Conservation (phyloP, 352 stramenopile genomes). For the Blastocystis sp. region DNA sequence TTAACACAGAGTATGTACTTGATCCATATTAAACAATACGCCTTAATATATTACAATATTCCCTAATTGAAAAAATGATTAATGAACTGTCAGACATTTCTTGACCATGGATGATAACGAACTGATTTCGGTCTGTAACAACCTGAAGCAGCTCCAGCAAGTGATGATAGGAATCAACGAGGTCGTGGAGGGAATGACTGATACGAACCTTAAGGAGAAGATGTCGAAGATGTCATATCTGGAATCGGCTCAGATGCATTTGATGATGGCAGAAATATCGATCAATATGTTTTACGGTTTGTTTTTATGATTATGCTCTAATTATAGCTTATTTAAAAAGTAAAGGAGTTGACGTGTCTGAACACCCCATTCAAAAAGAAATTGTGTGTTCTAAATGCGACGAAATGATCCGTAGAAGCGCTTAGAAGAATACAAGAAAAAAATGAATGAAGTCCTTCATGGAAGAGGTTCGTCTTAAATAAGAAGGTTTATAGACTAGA, state of each 20-base stretch:
- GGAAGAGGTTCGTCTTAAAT: slow-evolving; percentile 3
- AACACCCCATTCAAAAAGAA: slow-evolving; percentile 59
- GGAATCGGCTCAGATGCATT: slow-evolving; percentile 52
- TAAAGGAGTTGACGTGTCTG: slow-evolving; percentile 46
- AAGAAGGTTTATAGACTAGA: not conserved
- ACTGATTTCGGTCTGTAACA: slow-evolving; percentile 62
- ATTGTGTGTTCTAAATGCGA: not conserved
- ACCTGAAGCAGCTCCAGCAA: slow-evolving; percentile 60
- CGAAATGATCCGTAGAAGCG: slow-evolving; percentile 11
- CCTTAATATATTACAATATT: too few relatives aligned
- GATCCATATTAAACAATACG: too few relatives aligned
- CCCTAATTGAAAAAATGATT: not conserved
- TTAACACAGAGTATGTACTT: too few relatives aligned
- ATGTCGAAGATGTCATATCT: slow-evolving; percentile 63
- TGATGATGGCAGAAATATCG: slow-evolving; percentile 62
- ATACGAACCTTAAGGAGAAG: slow-evolving; percentile 54
- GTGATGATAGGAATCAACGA: slow-evolving; percentile 36
- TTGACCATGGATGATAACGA: slow-evolving; percentile 66
- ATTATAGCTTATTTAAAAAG: slow-evolving; percentile 49
- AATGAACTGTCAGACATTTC: not conserved
- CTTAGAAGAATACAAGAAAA: slow-evolving; percentile 57
- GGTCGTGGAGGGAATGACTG: slow-evolving; percentile 29
- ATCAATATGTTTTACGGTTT: slow-evolving; percentile 64
- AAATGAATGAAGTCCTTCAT: slow-evolving; percentile 38
- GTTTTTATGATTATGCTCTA: not conserved